Base-by-base conservation (phyloP, 169 alveolate genomes). In the Plasmodium blacklocki region DNA sequence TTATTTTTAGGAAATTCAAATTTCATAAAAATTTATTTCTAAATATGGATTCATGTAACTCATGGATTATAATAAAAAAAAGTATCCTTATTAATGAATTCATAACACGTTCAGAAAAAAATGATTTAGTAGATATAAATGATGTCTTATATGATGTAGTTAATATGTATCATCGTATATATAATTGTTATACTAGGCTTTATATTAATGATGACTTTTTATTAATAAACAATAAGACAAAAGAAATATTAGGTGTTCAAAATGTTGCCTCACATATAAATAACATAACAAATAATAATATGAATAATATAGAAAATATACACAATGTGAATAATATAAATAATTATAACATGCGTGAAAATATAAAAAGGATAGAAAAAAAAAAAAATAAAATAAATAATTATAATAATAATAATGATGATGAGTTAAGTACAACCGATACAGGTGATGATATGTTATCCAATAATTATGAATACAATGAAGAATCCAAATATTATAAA, bases 171-270 rank as follows among this genome's bases (percentile, higher is more conserved):
- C 62, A 15, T 18, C 26, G 63, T 23, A 62, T 83, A 12, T n/a
- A n/a, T 2, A 83, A 83, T 29, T 83, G 91, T 19, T 59, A 83
- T 29, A 83, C 91, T 2, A 52, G 68, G 43, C 49, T 83, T 21
- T 83, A 83, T 62, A 67, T 83, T 32, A 83, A 83, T n/a, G 91
- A 83, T 56, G 23, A 47, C 1, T 83, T 83, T 45, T 23, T 83
- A 1, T 62, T 83, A 32, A 29, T 83, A 21, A 83, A 83, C 68
- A 83, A 58, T 83, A 83, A 83, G 52, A 83, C 91, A 11, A 83
- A 83, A 12, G 91, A 83, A 68, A 68, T 83, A 7, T 68, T 83
- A 54, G 91, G 91, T 6, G 91, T 83, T n/a, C 78, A 59, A 15
- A 78, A n/a, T 23, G 58, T 66, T 26, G 58, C 54, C 21, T 12